Percentiles rank a stretch among this genome's conserved stretches.
Conservation (phyloP, 139 green algal genomes). For the Micractinium conductrix region DNA sequence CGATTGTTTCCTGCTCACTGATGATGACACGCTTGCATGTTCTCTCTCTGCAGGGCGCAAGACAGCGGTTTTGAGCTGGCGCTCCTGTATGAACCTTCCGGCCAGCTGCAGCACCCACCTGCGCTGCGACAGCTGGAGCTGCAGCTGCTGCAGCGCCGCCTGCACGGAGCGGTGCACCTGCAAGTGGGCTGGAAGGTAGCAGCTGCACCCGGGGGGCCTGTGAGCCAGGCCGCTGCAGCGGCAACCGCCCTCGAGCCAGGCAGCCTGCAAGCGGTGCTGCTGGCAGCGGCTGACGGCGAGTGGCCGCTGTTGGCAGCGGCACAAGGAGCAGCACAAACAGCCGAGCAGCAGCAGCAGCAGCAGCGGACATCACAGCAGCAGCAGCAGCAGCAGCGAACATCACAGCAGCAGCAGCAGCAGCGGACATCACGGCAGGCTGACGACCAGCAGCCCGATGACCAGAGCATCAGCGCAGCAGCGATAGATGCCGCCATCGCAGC, state of each 20-base stretch:
- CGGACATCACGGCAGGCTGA: neutral
- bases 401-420: too few species aligned
- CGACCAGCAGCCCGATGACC: too few species aligned
- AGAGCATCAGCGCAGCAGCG: neutral
- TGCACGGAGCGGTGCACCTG: neutral
- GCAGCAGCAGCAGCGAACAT: too few species aligned
- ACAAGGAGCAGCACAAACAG: neutral
- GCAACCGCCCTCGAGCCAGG: too few species aligned
- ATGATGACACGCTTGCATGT: neutral
- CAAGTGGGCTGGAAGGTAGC: conserved; percentile 4
- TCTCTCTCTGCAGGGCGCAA: conserved; percentile 14
- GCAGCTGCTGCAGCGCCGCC: conserved; percentile 16
- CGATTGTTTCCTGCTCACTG: neutral
- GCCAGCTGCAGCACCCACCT: neutral
- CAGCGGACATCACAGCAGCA: neutral
- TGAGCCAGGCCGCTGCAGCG: neutral
- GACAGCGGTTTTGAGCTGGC: conserved; percentile 1
- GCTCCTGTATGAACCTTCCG: conserved; percentile 35
- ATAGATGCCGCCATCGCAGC: conserved; percentile 20
- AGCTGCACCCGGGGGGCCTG: neutral
- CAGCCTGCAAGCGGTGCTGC: conserved; percentile 23
- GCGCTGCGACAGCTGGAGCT: conserved; percentile 21
- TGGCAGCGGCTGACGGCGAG: conserved; percentile 30
- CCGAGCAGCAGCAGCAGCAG: neutral
- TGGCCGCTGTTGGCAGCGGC: conserved; percentile 14